These are phyloP conservation scores for Boletellus sp. DNA, from an alignment of 768 basidiomycete species.

Conservation along the genomic window DNA sequence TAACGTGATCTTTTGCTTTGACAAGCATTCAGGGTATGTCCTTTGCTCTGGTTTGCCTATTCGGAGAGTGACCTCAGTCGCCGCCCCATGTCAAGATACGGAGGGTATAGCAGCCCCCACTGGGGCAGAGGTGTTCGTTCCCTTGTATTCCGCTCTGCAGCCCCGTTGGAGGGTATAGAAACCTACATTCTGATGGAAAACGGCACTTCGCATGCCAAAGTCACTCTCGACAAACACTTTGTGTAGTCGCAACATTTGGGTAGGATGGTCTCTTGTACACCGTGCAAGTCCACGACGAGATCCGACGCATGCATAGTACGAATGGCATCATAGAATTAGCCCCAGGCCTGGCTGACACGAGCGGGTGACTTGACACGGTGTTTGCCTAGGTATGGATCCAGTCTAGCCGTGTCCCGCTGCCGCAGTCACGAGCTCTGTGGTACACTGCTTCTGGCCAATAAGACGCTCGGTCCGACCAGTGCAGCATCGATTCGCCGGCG, in stretches of 20 bases:
- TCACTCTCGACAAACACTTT: slow-evolving; percentile 46
- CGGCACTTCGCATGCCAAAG: slow-evolving; percentile 53
- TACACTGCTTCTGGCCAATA: no score
- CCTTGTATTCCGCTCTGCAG: slow-evolving; percentile 50
- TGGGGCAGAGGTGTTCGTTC: slow-evolving; percentile 71
- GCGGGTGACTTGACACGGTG: no score
- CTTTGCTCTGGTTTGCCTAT: not conserved
- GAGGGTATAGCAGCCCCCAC: slow-evolving; percentile 46
- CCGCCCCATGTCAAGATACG: slow-evolving; percentile 45
- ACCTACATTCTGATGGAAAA: slow-evolving; percentile 66
- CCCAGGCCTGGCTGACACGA: no score
- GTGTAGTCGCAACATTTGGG: not conserved
- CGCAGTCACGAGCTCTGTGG: no score
- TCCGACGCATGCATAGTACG: no score
- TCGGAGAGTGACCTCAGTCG: not conserved
- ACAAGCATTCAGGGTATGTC: slow-evolving; percentile 68
- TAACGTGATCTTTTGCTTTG: slow-evolving; percentile 67
- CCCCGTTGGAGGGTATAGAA: slow-evolving; percentile 45
- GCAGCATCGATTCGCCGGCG: no score
- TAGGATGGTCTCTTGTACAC: not conserved
- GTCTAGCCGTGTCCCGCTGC: no score
- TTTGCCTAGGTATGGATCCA: no score
- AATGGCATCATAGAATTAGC: no score
- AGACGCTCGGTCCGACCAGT: no score
- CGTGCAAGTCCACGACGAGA: no score